Evolutionary conservation across 257 asterid genomes (phyloP), one percentile per base, ranked within the genome.

Genomic region (Marsdenia floribunda): DNA sequence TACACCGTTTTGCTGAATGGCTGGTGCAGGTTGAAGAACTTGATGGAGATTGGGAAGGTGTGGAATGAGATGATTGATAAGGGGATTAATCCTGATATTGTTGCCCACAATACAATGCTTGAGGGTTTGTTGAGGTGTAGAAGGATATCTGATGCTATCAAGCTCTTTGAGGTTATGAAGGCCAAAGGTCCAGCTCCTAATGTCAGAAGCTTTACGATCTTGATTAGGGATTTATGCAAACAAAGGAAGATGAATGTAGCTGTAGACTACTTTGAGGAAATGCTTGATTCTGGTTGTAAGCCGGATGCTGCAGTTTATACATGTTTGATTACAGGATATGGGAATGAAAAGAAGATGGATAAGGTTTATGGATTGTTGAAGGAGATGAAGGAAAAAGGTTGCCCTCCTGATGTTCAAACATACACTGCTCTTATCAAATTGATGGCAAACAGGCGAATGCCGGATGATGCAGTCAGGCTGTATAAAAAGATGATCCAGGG

Each of bases 31-130:
- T 91, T 87, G 70, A 92, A 83, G 90, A 93, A 95, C 82, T 76
- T 94, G 85, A 78, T 88, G 83, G 97, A 90, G 75, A 97, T 93
- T 8, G 97, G 96, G 63, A 88, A 83, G 86, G 79, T 83, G 3
- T 92, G 99, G 99, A 94, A 94, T 85, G 74, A 35, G 82, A 91
- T 95, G 96, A 86, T 95, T 55, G 96, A 95, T 54, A 76, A 82
- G 22, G 96, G 97, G 2, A 80, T 92, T 74, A 87, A 87, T 73
- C 99, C 96, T 0, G 98, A 92, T 74, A 73, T 85, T 42, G 83
- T 92, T 76, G 93, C 96, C 24, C 98, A 95, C 68, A 95, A 88
- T 81, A 85, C 81, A 33, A 92, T 92, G 99, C 83, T 94, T 57
- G 92, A 88, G 77, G 97, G 97, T 78, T 77, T 94, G 82, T 82